A percentile compares a stretch with the other conserved stretches of the same genome.
Evolutionary conservation across 2,329 filamentous ascomycete species (phyloP).

Genomic region (Septoria petroselini): DNA sequence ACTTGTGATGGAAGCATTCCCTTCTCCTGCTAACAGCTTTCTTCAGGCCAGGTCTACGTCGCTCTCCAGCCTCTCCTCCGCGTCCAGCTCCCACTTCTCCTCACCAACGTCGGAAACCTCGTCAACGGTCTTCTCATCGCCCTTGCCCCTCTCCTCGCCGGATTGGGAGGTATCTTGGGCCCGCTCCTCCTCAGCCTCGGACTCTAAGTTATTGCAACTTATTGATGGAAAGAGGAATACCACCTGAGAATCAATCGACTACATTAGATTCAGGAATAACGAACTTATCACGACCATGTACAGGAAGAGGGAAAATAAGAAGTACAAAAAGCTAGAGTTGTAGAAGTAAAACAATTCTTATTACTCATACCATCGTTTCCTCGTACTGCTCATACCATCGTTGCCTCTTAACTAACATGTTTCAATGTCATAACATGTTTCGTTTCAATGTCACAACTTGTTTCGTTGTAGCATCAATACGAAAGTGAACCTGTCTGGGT

Average conservation of each 20-base stretch:
- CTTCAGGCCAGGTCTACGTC: slow-evolving; percentile 3
- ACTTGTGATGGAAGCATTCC: neutral
- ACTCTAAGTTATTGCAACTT: neutral
- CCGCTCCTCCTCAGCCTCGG: slow-evolving; percentile 9
- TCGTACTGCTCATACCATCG: too few species aligned
- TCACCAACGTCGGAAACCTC: slow-evolving; percentile 6
- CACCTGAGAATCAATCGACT: neutral
- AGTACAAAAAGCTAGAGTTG: neutral
- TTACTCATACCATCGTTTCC: too few species aligned
- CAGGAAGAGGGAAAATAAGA: neutral
- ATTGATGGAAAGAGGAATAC: neutral
- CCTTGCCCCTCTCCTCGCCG: slow-evolving; percentile 11
- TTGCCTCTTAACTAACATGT: neutral
- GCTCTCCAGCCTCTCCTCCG: slow-evolving; percentile 18
- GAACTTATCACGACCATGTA: neutral
- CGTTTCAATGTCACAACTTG: too few species aligned
- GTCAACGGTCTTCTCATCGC: slow-evolving; percentile 11
- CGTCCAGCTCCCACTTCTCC: slow-evolving; percentile 12
- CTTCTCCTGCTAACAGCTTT: slow-evolving; percentile 1
- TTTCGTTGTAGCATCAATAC: too few species aligned
- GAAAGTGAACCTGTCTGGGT: too few species aligned
- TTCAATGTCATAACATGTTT: too few species aligned
- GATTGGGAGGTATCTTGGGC: slow-evolving; percentile 13
- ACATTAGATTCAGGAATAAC: neutral
- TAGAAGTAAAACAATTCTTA: neutral